phyloP scores from a whole-genome alignment of 73 alveolate genomes.

The Tetrahymena thermophila region DNA sequence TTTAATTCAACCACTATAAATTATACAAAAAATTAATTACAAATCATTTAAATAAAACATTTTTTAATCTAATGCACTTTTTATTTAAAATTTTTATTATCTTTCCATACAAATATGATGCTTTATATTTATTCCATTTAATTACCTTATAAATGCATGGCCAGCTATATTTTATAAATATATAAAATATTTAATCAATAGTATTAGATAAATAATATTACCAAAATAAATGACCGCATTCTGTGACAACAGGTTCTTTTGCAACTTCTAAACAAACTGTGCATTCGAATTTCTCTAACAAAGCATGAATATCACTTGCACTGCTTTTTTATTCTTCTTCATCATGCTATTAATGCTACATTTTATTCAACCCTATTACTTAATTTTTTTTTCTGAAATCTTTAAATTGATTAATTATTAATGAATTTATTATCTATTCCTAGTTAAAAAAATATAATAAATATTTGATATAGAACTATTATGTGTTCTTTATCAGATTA shows the following conservation, averaged over 20 bases:
- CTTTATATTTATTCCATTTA: too few species aligned
- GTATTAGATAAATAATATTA: neutral
- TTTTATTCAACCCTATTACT: neutral
- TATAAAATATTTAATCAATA: neutral
- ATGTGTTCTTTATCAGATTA: too few species aligned
- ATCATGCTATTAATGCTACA: neutral
- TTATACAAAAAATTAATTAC: neutral
- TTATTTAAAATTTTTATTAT: too few species aligned
- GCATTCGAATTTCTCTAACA: slow-evolving; percentile 64
- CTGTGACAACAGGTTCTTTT: slow-evolving; percentile 83
- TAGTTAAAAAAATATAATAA: neutral
- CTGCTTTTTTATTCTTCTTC: neutral
- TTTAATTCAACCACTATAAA: slow-evolving; percentile 55
- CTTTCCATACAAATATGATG: too few species aligned
- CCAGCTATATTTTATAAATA: slow-evolving; percentile 54
- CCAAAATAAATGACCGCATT: slow-evolving; percentile 88
- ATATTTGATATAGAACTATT: neutral
- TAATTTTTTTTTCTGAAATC: neutral
- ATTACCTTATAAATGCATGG: slow-evolving; percentile 67
- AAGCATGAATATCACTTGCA: neutral
- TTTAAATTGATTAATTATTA: too few species aligned
- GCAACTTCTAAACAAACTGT: slow-evolving; percentile 84
- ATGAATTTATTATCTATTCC: neutral
- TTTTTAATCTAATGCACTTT: too few species aligned
- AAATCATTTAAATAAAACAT: too few species aligned